Evolutionary conservation across 2,329 filamentous ascomycete species (phyloP), one percentile per base, ranked within the genome.

Genomic region (Chaetomiaceae sp.): DNA sequence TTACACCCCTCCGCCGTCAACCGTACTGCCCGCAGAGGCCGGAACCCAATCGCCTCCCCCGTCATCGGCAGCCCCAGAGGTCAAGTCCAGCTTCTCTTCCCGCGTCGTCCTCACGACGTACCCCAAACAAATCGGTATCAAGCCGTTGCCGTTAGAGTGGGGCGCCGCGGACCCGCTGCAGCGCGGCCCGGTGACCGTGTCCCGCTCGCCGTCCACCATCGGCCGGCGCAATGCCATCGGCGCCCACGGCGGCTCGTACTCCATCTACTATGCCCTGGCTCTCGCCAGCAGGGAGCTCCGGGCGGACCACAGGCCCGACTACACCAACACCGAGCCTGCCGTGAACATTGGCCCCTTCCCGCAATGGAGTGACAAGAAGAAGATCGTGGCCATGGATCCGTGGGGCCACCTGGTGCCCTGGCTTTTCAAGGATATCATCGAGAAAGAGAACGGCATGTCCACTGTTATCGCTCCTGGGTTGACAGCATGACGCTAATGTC

Each of bases 361-460:
- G 7, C 84, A 94, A 72, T 99, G 92, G 92, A 82, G 81, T 23
- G 89, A 95, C 67, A 82, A 81, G 65, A 90, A 89, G 71, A 97
- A 96, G 76, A 97, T 99, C 59, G 92, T 97, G 14, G 89, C 92
- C 17, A 96, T 99, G 90, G 94, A 97, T 67, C 92, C 92, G 0
- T 89, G 87, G 69, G 92, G 94, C 6, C 94, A 97, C 73, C 75
- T 96, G 56, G 82, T 87, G 8, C 89, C 89, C 8, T 91, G 87
- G 85, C 72, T 95, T 2, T 95, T 87, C 74, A 88, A 87, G 59
- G 84, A 92, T 58, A 79, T 82, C 42, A 91, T 94, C 64, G 78
- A 88, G 45, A 83, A 86, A 47, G 84, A 96, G 40, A 83, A 89
- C 62, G 73, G 82, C 82, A 69, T 51, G 69, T 64, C 34, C 22